Base-by-base conservation (phyloP, 2,329 filamentous ascomycete genomes). In the Nemania bipapillata region DNA sequence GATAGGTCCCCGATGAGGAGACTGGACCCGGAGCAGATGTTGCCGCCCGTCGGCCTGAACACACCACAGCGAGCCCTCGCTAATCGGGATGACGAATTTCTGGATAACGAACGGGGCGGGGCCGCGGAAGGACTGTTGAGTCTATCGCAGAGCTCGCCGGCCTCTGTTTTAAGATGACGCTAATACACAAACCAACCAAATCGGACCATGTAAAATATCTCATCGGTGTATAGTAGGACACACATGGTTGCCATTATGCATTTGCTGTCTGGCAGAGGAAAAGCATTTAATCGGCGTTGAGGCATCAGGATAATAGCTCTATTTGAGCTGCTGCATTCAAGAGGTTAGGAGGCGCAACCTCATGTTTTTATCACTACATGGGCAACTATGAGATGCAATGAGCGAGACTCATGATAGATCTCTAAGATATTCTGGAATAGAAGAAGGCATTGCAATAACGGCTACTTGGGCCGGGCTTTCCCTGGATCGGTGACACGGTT, bases 71-170 rank as follows among this genome's bases (percentile, higher is more conserved):
- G 55, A 71, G 75, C 30, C 77, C 42, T 26, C 3, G 12, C 5
- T 3, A 75, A 73, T n/a, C 77, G 75, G n/a, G 70, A 65, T 5
- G 53, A 63, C 9, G 50, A 40, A 7, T 47, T 85, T 58, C 81
- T 81, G 57, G 85, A 81, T 68, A 85, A 81, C 74, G 82, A 81
- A 20, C 83, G 82, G 65, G 85, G 83, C 3, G 80, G 83, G 52
- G 86, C 86, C 8, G 86, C 83, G 12, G 85, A 83, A 73, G 86
- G 85, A 7, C 74, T 90, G 72, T 73, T 88, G 69, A 84, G 83
- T 68, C 77, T 89, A 28, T 79, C 81, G 24, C 77, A 78, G 65
- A 74, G 76, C 54, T 79, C 68, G 40, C 70, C 70, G 12, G 63
- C 63, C 8, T 67, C 70, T 15, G 28, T 54, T 5, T 37, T 70